Evolutionary conservation across 176 grass and related monocot species (phyloP).

Genomic region (Canna indica): DNA sequence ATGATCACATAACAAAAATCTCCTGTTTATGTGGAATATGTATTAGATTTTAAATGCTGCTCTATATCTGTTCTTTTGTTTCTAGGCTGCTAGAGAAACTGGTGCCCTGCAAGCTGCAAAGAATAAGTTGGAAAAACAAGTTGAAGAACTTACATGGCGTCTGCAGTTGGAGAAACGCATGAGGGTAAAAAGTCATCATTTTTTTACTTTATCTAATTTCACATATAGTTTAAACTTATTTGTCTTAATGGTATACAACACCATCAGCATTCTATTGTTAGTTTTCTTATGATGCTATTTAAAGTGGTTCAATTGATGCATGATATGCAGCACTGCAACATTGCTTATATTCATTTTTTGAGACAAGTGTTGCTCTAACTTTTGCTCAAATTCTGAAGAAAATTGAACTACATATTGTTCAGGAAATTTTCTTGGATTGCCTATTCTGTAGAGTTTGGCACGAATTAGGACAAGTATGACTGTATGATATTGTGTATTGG

Average conservation of each 20-base stretch:
- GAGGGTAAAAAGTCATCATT: conserved; percentile 38
- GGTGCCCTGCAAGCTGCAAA: conserved; percentile 92
- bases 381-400: background rate
- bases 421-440: background rate
- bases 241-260: background rate
- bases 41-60: background rate
- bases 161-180: conserved; percentile 80
- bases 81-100: conserved; percentile 83
- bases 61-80: conserved; percentile 20
- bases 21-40: background rate
- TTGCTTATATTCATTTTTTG: background rate
- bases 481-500: background rate
- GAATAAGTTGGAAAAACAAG: conserved; percentile 95
- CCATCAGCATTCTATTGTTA: background rate
- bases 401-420: background rate
- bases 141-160: conserved; percentile 86
- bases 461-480: background rate
- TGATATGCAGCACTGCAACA: background rate
- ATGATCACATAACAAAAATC: background rate
- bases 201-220: background rate
- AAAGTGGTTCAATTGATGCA: background rate
- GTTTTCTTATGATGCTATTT: background rate
- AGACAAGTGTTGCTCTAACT: background rate
- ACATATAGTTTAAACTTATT: background rate
- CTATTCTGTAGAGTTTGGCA: background rate